phyloP scores from a whole-genome alignment of 345 rosid species.

The Eucalyptus fibrosa region DNA sequence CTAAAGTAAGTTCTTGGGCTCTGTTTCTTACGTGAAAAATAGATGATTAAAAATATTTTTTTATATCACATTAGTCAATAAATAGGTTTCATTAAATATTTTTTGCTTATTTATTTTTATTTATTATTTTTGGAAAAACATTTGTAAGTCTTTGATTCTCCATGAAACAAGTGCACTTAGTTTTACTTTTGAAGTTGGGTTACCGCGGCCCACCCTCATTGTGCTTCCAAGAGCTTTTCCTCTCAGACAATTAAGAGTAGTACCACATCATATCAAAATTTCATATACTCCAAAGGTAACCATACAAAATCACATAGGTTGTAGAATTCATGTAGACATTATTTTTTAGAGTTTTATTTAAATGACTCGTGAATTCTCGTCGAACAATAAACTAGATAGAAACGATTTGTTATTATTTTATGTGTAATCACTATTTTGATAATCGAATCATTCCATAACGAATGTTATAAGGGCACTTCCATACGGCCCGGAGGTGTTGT shows the following conservation, averaged over 20 bases:
- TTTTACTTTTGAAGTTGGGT: neutral
- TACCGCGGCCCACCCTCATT: accelerated
- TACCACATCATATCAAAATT: neutral
- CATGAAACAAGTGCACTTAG: accelerated
- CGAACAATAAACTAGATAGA: no score
- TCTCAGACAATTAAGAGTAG: neutral
- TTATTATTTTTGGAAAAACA: neutral
- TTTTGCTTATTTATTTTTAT: accelerated
- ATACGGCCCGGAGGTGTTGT: neutral
- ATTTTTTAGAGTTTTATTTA: no score
- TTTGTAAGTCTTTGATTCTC: neutral
- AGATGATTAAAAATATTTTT: no score
- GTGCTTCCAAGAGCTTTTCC: neutral
- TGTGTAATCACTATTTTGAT: neutral
- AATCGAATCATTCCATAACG: neutral
- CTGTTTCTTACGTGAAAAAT: no score
- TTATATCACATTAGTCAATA: no score
- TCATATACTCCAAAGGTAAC: neutral
- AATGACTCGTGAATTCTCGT: neutral
- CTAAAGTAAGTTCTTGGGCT: neutral
- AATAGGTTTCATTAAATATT: no score
- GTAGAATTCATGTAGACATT: neutral
- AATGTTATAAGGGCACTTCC: neutral
- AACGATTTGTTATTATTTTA: no score
- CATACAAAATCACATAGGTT: neutral